Base-by-base conservation (phyloP, 2,329 filamentous ascomycete genomes). In the Aureobasidium sp. region DNA sequence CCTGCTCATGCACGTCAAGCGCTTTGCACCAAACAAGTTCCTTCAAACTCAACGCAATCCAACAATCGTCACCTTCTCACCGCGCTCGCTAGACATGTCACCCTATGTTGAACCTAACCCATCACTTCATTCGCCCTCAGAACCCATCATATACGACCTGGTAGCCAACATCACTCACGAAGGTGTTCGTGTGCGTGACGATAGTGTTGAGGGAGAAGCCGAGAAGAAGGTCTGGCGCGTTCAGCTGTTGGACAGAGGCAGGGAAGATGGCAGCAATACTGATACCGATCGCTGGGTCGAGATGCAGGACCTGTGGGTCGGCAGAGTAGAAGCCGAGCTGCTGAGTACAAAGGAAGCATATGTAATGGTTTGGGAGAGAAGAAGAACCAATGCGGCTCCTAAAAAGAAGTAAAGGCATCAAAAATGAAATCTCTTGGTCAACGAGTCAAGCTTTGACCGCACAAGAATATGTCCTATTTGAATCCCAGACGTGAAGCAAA, bases 161-260 rank as follows among this genome's bases (percentile, higher is more conserved):
- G 91, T 97, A 6, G 92, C 93, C 61, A 99, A 99, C 75, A 89
- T 99, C 66, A 95, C 87, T 64, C 93, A 88, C 79, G 93, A 88
- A 80, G 92, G 85, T 47, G 87, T 93, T 55, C 83, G 88, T 63
- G 85, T 85, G 36, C 82, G 85, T 67, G 90, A 93, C 67, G 90
- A 93, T 66, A 86, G 84, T 58, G 92, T 96, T 1, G 91, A 95
- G 59, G 92, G 93, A 51, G 92, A 91, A 68, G 90, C 87, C 48
- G 92, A 97, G 76, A 89, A 90, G 77, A 95, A 96, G 73, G 90
- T 91, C 13, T 99, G 94, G 92, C 91, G 95, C 73, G 91, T 91
- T 26, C 94, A 99, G 78, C 77, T 99, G 56, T 82, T 86, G 69
- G 90, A 96, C 71, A 88, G 90, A 71, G 70, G 68, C 20, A 64